Base-by-base conservation (phyloP, 2,329 filamentous ascomycete species). In the Colletotrichum euphorbiae region DNA sequence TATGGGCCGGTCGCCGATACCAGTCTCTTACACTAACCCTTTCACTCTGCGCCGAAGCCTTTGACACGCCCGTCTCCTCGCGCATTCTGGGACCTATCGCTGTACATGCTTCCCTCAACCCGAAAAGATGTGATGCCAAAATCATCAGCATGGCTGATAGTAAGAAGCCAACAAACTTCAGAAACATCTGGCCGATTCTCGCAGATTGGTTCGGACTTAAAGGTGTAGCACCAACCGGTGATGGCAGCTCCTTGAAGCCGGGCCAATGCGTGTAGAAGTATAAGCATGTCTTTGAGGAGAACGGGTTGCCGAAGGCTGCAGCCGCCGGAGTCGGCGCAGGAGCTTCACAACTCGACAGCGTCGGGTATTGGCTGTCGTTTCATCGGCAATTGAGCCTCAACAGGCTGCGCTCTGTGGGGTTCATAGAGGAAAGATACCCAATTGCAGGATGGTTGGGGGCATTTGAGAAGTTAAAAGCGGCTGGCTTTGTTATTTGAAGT, bases 361-460 rank as follows among this genome's bases (percentile, higher is more conserved):
- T 84, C n/a, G 79, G 82, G 28, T 79, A 77, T 73, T 80, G 82
- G 81, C 73, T 85, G 56, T 80, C 78, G 6, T 84, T 85, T 69
- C 82, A 85, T 68, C 77, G 83, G 24, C 80, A 84, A 57, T 73
- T 85, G 71, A 82, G 80, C 61, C 72, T 82, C 54, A 74, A 78
- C 24, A 80, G 76, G 33, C 72, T 84, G 12, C 76, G 78, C 19
- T 73, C 72, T 7, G 73, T 77, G 4, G 81, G 80, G 1, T 85
- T 83, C 56, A 72, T 70, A 4, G 80, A 78, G 38, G 75, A 82
- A 54, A 76, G 72, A 31, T 72, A 78, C 21, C 82, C 79, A 0
- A 71, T 76, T 9, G 73, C 77, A 21, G 80, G 79, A 4, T 84
- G 82, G 82, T 69, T 81, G 51, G 76, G 80, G 48, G 77, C 78